These are phyloP conservation scores for Boletus rubescentipes DNA, from an alignment of 768 basidiomycete genomes.

Conservation along the genomic window DNA sequence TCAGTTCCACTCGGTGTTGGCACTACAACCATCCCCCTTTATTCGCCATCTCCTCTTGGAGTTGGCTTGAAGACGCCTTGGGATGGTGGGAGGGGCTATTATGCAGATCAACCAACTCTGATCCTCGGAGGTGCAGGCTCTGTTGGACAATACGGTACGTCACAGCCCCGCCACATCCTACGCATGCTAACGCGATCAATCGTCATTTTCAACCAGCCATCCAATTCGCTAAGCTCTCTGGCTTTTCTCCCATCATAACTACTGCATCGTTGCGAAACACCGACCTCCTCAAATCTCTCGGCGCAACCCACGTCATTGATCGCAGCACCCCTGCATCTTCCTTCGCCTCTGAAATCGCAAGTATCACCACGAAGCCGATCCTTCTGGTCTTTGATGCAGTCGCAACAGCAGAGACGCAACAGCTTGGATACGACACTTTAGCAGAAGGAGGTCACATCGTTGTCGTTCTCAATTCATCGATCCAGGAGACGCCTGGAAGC, in stretches of 20 bases:
- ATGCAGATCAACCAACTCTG: slow-evolving; percentile 29
- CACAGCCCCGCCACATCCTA: not conserved
- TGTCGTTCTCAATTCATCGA: not conserved
- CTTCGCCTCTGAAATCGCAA: slow-evolving; percentile 15
- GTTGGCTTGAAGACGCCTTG: slow-evolving; percentile 28
- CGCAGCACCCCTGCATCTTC: slow-evolving; percentile 20
- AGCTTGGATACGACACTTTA: slow-evolving; percentile 32
- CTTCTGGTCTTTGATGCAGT: slow-evolving; percentile 29
- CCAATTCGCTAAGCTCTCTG: slow-evolving; percentile 30
- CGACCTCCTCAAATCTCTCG: slow-evolving; percentile 33
- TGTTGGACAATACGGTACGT: slow-evolving; percentile 35
- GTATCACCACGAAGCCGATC: slow-evolving; percentile 14
- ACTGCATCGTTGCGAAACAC: slow-evolving; percentile 39
- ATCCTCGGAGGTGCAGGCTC: slow-evolving; percentile 36
- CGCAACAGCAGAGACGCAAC: slow-evolving; percentile 32
- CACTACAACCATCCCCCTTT: slow-evolving; percentile 34
- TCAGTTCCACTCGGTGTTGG: slow-evolving; percentile 33
- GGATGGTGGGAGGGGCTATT: slow-evolving; percentile 25
- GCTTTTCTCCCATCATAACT: slow-evolving; percentile 37
- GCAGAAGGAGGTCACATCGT: slow-evolving; percentile 32
- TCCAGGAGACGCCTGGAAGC: slow-evolving; percentile 17
- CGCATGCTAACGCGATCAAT: not conserved
- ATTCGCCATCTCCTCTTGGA: slow-evolving; percentile 19
- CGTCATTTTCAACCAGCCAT: slow-evolving; percentile 15
- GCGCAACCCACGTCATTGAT: slow-evolving; percentile 40